phyloP scores from a whole-genome alignment of 2,329 filamentous ascomycete genomes.

The Aureobasidium sp. region DNA sequence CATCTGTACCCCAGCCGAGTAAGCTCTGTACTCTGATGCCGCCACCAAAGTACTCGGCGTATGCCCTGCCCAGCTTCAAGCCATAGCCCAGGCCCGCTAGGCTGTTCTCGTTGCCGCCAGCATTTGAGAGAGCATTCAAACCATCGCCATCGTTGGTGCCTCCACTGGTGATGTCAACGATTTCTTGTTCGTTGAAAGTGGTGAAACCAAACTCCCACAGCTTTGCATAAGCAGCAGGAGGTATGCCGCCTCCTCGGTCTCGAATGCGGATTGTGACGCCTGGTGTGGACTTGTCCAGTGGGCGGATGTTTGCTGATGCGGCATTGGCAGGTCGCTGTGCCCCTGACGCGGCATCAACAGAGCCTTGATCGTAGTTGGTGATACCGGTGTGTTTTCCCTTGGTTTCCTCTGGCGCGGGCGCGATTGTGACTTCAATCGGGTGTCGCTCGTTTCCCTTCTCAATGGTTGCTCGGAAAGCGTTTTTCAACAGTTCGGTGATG shows the following conservation, averaged over 20 bases:
- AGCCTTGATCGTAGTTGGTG: constrained; percentile 29
- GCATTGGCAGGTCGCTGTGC: constrained; percentile 18
- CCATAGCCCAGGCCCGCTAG: constrained; percentile 79
- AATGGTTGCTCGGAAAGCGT: constrained; percentile 87
- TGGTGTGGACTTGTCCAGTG: constrained; percentile 48
- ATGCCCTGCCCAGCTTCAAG: constrained; percentile 81
- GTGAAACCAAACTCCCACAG: constrained; percentile 98
- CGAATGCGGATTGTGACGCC: constrained; percentile 93
- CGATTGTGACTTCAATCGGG: constrained; percentile 86
- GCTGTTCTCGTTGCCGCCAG: constrained; percentile 64
- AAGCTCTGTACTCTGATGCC: constrained; percentile 92
- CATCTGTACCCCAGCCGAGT: constrained; percentile 79
- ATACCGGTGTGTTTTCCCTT: constrained; percentile 19
- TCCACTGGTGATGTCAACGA: constrained; percentile 39
- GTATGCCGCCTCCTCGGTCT: constrained; percentile 89
- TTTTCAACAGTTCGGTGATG: constrained; percentile 91
- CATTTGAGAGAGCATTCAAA: constrained; percentile 64
- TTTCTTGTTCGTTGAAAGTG: constrained; percentile 68
- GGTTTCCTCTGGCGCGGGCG: constrained; percentile 51
- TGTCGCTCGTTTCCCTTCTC: constrained; percentile 72
- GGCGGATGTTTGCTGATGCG: constrained; percentile 31
- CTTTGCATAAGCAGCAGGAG: constrained; percentile 69
- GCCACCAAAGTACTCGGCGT: constrained; percentile 96
- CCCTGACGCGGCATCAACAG: constrained; percentile 26
- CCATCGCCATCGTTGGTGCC: constrained; percentile 46